A percentile compares a stretch with the other conserved stretches of the same genome.
These are phyloP conservation scores for Capsicum chinense DNA, from an alignment of 257 asterid species.

Conservation along the genomic window DNA sequence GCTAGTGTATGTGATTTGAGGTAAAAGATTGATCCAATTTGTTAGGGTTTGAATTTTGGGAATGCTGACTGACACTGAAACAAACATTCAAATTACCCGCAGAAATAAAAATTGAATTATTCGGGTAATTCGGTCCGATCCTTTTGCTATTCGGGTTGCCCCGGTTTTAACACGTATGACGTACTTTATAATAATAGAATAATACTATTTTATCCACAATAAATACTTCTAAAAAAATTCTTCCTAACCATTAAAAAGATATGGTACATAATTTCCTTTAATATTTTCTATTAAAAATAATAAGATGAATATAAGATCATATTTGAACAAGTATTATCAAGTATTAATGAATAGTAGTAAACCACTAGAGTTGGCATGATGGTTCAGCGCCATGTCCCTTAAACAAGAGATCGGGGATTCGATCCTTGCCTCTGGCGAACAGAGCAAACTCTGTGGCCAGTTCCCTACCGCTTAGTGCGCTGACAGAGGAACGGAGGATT, in stretches of 20 bases:
- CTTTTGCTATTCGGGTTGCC: neutral
- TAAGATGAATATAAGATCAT: neutral
- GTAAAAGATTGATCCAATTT: neutral
- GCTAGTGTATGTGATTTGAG: neutral
- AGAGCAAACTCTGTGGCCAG: no score
- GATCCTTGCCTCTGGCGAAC: no score
- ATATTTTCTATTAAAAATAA: neutral
- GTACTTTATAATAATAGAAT: no score
- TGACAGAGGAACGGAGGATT: no score
- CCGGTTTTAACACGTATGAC: no score
- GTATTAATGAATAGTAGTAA: no score
- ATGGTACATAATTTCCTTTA: neutral
- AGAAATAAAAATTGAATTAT: neutral
- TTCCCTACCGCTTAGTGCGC: no score
- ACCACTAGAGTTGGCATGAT: no score
- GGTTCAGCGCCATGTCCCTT: no score
- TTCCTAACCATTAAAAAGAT: no score
- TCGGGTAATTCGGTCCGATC: neutral
- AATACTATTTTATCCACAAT: neutral
- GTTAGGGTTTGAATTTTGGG: constrained; percentile 9
- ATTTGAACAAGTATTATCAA: no score
- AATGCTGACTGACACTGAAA: neutral
- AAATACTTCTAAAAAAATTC: neutral
- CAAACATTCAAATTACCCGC: constrained; percentile 6
- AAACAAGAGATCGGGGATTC: no score